Percentiles rank a stretch among this genome's conserved stretches.
phyloP scores from a whole-genome alignment of 108 stramenopile genomes.

The Cyclotella choctawhatcheeana region DNA sequence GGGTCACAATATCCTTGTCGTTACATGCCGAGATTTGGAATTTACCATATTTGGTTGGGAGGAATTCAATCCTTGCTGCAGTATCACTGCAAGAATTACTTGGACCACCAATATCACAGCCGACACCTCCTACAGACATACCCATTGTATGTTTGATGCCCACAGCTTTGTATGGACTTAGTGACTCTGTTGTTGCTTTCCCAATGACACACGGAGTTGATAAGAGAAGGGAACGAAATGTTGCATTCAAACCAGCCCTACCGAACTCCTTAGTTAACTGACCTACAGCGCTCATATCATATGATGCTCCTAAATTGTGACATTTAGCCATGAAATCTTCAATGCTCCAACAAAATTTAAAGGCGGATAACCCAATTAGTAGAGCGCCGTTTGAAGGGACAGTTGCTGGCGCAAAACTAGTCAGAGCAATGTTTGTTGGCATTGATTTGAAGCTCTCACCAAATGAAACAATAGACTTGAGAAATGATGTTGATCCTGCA shows the following conservation, averaged over 20 bases:
- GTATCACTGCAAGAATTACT: conserved; percentile 64
- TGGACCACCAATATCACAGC: conserved; percentile 84
- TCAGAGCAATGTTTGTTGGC: conserved; percentile 28
- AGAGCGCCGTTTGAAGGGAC: conserved; percentile 54
- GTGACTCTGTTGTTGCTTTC: conserved; percentile 55
- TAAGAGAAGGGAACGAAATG: conserved; percentile 67
- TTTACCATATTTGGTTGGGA: conserved; percentile 53
- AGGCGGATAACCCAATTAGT: conserved; percentile 67
- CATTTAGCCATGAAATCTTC: conserved; percentile 53
- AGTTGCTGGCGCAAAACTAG: conserved; percentile 16
- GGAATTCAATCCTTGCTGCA: conserved; percentile 72
- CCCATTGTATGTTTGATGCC: conserved; percentile 54
- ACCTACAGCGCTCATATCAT: conserved; percentile 13
- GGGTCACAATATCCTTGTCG: conserved; percentile 78
- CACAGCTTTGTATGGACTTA: conserved; percentile 40
- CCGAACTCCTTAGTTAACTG: conserved; percentile 58
- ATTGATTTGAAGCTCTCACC: conserved; percentile 23
- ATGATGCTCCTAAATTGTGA: conserved; percentile 30
- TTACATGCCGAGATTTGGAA: conserved; percentile 72
- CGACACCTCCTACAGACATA: conserved; percentile 71
- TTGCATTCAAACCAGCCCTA: conserved; percentile 57
- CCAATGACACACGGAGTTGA: conserved; percentile 68
- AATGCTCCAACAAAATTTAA: conserved; percentile 70
- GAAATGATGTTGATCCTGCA: conserved; percentile 31
- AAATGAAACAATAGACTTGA: conserved; percentile 24